Conservation (phyloP, 176 grass and related monocot species). For the Eragrostis nindensis region DNA sequence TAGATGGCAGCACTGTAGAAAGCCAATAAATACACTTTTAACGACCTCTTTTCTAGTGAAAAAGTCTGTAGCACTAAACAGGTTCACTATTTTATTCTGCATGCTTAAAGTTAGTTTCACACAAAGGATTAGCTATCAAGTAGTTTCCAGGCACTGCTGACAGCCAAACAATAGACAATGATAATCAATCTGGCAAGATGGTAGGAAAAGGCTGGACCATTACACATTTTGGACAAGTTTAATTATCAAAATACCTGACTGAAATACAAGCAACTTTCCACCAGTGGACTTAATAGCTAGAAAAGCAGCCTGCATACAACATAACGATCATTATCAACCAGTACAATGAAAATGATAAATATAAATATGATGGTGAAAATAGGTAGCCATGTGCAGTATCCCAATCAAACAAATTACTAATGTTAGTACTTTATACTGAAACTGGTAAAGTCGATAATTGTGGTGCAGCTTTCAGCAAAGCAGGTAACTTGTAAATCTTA, state of each 20-base stretch:
- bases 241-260: conserved; percentile 54
- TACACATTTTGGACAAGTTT: background rate
- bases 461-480: background rate
- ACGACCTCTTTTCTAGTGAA: background rate
- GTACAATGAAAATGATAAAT: background rate
- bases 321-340: conserved; percentile 22
- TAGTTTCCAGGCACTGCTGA: conserved; percentile 20
- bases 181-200: conserved; percentile 24
- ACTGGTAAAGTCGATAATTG: conserved; percentile 1
- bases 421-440: conserved; percentile 6
- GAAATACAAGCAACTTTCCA: conserved; percentile 87
- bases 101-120: conserved; percentile 15
- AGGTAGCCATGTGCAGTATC: background rate
- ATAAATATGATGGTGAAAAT: conserved; percentile 23
- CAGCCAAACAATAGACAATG: conserved; percentile 14
- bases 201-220: background rate
- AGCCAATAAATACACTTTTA: conserved; percentile 23
- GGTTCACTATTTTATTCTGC: conserved; percentile 23
- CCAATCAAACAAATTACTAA: background rate
- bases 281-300: conserved; percentile 77
- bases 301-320: conserved; percentile 65
- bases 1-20: conserved; percentile 66
- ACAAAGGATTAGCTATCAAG: background rate
- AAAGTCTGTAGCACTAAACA: background rate
- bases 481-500: background rate